Evolutionary conservation across 176 grass and related monocot genomes (phyloP), one percentile per base, ranked within the genome.

Genomic region (Phragmites australis): DNA sequence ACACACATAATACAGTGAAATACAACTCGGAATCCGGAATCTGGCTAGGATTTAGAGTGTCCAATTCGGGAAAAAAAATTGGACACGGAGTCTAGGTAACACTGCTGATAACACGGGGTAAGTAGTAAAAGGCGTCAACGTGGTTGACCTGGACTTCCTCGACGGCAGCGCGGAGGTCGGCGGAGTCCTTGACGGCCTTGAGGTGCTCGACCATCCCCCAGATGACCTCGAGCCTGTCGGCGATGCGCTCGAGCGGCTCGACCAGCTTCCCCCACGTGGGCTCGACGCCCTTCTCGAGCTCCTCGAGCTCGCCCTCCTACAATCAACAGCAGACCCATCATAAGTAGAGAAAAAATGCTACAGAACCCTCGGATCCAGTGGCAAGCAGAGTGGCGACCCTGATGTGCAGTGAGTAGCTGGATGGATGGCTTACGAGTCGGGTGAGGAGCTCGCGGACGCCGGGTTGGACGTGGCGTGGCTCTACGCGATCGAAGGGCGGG

Each of bases 191-290:
- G 37, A 97, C 95, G 73, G 90, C 54, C 84, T 97, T 94, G 85
- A 97, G 88, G 87, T 97, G 95, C 77, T 90, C 86, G 39, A 97
- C 86, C 51, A 92, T 75, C 51, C 90, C 90, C 95, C 95, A 97
- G 17, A 91, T 82, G 29, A 97, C 92, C 21, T 92, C 85, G 74
- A 97, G 76, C 52, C 88, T 70, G 77, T 97, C 95, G 37, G 88
- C 54, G 81, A 97, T 93, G 80, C 88, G 91, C 86, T 97, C 95
- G 27, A 97, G 83, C 62, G 95, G 95, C 86, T 91, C 92, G 21
- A 97, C 95, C 10, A 97, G 88, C 85, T 80, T 87, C 50, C 81
- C 87, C 95, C 95, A 97, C 12, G 88, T 83, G 5, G 95, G 92
- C 77, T 93, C 70, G 58, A 97, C 90, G 59, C 83, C 89, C 68